Evolutionary conservation across 179 eudicot species (phyloP), one percentile per base, ranked within the genome.

Genomic region (Beta corolliflora): DNA sequence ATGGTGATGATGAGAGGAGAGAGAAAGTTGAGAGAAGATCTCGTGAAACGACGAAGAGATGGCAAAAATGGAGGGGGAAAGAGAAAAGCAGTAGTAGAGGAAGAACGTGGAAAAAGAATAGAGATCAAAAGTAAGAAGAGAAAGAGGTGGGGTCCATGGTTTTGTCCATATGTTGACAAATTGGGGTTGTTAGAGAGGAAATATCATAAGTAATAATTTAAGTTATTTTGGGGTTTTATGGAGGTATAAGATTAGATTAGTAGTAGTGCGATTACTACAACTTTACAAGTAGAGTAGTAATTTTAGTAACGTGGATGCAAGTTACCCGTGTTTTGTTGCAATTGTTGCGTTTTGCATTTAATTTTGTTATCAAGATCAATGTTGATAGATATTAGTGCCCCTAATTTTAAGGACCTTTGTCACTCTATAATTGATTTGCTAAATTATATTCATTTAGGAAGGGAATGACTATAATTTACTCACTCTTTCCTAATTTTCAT

Each of bases 71-170:
- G 66, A 53, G n/a, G 15, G 70, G 5, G n/a, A 25, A 45, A 25
- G 71, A 67, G 23, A 14, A 9, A 68, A 18, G 16, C 23, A 44
- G 29, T 9, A 18, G 52, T 7, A 10, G 31, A 7, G 53, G 77
- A 29, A 14, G 75, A 60, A 71, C 75, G 74, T 77, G 69, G 72
- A 66, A 52, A 52, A 77, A 29, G 36, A 25, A 23, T 36, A 72
- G 76, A 70, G 18, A 72, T 19, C 60, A 7, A 8, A 45, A 45
- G 21, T 5, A 5, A 21, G 44, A 76, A 13, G n/a, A 7, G n/a
- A 11, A 5, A 48, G 6, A 31, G 31, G 15, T 31, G 48, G 60
- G 77, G 45, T 54, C 25, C 12, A 19, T 11, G 15, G 7, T 5
- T 5, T 29, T 25, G 69, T 25, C 44, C 4, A 23, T 64, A 23